phyloP scores from a whole-genome alignment of 805 yeast species.

The Yarrowia keelungensis region DNA sequence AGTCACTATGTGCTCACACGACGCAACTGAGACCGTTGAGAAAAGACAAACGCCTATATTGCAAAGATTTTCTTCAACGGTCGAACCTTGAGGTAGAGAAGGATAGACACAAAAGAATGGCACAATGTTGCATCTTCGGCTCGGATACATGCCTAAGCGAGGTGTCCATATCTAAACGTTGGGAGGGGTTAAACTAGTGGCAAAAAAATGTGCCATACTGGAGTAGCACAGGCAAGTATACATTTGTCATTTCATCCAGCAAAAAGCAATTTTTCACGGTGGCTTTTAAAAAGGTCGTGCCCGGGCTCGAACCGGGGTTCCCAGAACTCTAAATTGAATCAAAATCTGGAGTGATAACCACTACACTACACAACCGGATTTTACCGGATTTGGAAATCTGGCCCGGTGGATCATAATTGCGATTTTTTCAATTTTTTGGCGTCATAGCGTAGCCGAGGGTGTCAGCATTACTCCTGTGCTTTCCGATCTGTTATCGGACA shows the following conservation, averaged over 20 bases:
- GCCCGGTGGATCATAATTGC: background rate
- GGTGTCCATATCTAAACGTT: background rate
- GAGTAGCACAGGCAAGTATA: too few species aligned
- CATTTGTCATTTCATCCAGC: too few species aligned
- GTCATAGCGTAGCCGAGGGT: background rate
- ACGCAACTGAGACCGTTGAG: constrained; percentile 1
- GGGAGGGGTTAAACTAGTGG: background rate
- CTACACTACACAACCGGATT: constrained; percentile 50
- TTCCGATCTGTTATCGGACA: background rate
- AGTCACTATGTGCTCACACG: background rate
- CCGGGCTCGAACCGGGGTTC: constrained; percentile 54
- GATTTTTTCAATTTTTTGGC: background rate
- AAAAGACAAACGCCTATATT: background rate
- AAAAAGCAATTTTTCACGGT: too few species aligned
- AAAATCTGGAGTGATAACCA: constrained; percentile 51
- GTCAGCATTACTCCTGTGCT: too few species aligned
- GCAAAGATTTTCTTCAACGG: constrained; percentile 2
- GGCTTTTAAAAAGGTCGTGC: constrained; percentile 46
- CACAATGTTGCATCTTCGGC: constrained; percentile 35
- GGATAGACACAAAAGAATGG: background rate
- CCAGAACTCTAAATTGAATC: constrained; percentile 46
- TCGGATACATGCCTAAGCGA: background rate
- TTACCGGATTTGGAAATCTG: background rate
- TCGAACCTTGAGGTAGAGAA: background rate
- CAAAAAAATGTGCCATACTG: too few species aligned